Conservation (phyloP, 2,329 filamentous ascomycete species). For the Ophiosphaerella korrae region DNA sequence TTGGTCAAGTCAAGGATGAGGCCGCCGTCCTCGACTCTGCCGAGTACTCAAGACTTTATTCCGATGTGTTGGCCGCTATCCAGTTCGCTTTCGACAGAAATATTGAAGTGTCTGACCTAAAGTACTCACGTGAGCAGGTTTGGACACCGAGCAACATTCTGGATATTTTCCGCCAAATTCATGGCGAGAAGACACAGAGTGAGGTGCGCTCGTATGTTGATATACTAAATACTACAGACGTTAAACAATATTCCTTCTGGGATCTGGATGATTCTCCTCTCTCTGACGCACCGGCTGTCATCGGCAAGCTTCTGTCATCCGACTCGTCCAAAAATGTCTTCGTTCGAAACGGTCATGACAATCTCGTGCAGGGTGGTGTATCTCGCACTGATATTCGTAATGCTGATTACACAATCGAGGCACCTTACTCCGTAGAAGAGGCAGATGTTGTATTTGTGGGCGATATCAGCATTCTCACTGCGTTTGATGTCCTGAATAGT, state of each 20-base stretch:
- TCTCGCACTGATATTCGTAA: constrained; percentile 84
- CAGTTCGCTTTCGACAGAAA: constrained; percentile 66
- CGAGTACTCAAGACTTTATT: constrained; percentile 83
- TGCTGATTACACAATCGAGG: constrained; percentile 81
- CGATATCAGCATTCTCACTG: constrained; percentile 77
- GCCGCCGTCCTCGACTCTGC: constrained; percentile 74
- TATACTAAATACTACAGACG: constrained; percentile 58
- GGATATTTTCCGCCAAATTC: constrained; percentile 54
- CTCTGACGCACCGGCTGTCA: constrained; percentile 65
- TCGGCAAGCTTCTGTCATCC: constrained; percentile 65
- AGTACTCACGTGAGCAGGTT: constrained; percentile 77
- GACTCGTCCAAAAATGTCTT: constrained; percentile 67
- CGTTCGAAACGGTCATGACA: constrained; percentile 64
- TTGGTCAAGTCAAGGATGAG: constrained; percentile 84
- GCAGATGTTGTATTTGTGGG: constrained; percentile 82
- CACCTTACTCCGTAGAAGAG: constrained; percentile 77
- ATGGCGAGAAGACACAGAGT: constrained; percentile 48
- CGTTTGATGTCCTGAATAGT: constrained; percentile 73
- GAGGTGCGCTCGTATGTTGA: constrained; percentile 56
- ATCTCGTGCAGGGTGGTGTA: constrained; percentile 73
- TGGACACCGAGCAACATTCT: constrained; percentile 65
- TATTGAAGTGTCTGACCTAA: constrained; percentile 79
- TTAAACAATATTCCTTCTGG: constrained; percentile 93
- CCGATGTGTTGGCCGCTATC: constrained; percentile 86
- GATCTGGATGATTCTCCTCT: constrained; percentile 77